Evolutionary conservation across 2,329 filamentous ascomycete species (phyloP).

Genomic region (Aspergillus uvarum): DNA sequence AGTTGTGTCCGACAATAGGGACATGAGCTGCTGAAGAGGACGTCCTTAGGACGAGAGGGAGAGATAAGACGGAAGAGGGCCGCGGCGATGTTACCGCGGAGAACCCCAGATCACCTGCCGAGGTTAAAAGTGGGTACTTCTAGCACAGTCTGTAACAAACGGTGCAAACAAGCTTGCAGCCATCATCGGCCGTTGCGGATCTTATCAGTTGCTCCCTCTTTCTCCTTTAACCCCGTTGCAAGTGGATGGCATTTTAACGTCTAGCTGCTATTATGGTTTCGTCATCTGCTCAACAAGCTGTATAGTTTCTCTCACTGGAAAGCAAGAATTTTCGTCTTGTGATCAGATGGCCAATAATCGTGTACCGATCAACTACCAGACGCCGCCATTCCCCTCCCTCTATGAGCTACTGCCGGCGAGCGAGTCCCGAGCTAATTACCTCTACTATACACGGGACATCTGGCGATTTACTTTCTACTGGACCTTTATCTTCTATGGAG

Average conservation of each 20-base stretch:
- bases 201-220: constrained; percentile 2
- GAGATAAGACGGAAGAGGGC: not conserved
- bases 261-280: constrained; percentile 14
- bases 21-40: constrained; percentile 9
- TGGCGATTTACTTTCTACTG: constrained; percentile 86
- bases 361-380: constrained; percentile 60
- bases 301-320: constrained; percentile 5
- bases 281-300: not conserved
- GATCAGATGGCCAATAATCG: constrained; percentile 39
- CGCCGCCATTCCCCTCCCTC: constrained; percentile 76
- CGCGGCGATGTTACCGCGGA: constrained; percentile 24
- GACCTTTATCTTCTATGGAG: constrained; percentile 76
- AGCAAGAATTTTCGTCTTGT: not conserved
- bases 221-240: not conserved
- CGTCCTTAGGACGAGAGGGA: not conserved
- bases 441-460: constrained; percentile 74
- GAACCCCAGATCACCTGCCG: constrained; percentile 34
- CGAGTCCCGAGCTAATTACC: constrained; percentile 58
- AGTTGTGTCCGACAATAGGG: not conserved
- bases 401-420: constrained; percentile 67
- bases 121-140: constrained; percentile 23
- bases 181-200: not conserved
- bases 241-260: not conserved
- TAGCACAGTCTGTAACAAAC: constrained; percentile 24
- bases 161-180: constrained; percentile 30